Evolutionary conservation across 805 yeast species (phyloP).

Genomic region (Candida tammaniensis): DNA sequence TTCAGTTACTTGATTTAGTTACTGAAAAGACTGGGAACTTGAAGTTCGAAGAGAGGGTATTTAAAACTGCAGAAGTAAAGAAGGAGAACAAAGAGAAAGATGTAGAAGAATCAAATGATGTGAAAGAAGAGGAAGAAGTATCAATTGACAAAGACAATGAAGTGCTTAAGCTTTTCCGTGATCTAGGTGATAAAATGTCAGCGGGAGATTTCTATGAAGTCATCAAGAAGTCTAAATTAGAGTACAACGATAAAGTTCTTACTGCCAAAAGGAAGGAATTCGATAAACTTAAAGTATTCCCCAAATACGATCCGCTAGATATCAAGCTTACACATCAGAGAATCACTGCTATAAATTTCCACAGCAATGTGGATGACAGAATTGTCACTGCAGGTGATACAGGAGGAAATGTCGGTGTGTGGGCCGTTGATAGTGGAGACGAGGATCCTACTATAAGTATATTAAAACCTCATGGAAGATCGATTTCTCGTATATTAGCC

Average conservation of each 20-base stretch:
- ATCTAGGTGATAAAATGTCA: slow-evolving; percentile 52
- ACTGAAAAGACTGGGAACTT: slow-evolving; percentile 39
- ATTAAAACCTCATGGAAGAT: slow-evolving; percentile 72
- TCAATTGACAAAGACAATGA: slow-evolving; percentile 22
- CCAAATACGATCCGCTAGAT: slow-evolving; percentile 62
- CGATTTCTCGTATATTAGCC: slow-evolving; percentile 62
- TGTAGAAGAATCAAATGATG: slow-evolving; percentile 10
- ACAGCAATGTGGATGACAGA: slow-evolving; percentile 64
- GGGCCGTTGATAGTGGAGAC: slow-evolving; percentile 62
- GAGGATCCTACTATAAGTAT: slow-evolving; percentile 54
- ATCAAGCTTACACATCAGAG: slow-evolving; percentile 70
- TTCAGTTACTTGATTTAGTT: slow-evolving; percentile 58
- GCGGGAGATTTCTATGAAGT: slow-evolving; percentile 70
- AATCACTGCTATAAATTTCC: slow-evolving; percentile 71
- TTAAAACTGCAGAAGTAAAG: slow-evolving; percentile 11
- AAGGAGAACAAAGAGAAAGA: slow-evolving; percentile 7
- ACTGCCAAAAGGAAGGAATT: slow-evolving; percentile 53
- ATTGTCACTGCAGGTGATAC: slow-evolving; percentile 86
- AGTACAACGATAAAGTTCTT: slow-evolving; percentile 38
- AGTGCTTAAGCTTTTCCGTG: slow-evolving; percentile 29
- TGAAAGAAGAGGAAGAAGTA: slow-evolving; percentile 8
- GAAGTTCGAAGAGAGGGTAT: slow-evolving; percentile 28
- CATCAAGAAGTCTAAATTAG: slow-evolving; percentile 27
- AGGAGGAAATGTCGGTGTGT: slow-evolving; percentile 79
- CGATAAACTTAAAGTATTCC: slow-evolving; percentile 48